Percentiles rank a stretch among this genome's conserved stretches.
These are phyloP conservation scores for Globisporangium iwayamae DNA, from an alignment of 352 stramenopile species.

Conservation along the genomic window DNA sequence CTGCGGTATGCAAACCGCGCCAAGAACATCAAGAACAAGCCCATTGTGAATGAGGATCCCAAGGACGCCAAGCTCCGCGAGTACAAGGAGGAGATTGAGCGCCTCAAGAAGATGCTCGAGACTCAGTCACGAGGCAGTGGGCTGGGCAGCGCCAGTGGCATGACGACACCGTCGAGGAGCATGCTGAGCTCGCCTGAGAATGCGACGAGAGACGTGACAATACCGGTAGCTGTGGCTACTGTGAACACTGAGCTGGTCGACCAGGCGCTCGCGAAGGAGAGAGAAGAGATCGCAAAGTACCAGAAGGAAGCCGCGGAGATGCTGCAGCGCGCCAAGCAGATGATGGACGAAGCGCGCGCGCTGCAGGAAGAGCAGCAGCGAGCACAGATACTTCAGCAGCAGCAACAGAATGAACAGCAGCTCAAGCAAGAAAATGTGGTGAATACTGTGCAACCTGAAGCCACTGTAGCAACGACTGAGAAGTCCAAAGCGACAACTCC, in stretches of 20 bases:
- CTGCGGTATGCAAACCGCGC: conserved; percentile 95
- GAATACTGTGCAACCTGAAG: not conserved
- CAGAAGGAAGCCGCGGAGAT: conserved; percentile 67
- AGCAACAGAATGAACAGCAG: conserved; percentile 6
- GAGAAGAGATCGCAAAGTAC: conserved; percentile 61
- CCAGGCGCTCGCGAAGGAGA: conserved; percentile 33
- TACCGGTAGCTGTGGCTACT: not conserved
- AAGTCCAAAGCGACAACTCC: not conserved
- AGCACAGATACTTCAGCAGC: conserved; percentile 15
- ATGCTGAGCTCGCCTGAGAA: conserved; percentile 8
- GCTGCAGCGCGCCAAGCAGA: conserved; percentile 57
- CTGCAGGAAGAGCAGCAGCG: conserved; percentile 32
- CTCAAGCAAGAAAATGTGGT: not conserved
- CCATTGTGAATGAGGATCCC: conserved; percentile 93
- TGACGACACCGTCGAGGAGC: conserved; percentile 25
- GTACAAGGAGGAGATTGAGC: conserved; percentile 89
- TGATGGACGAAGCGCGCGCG: conserved; percentile 74
- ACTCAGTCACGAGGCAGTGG: conserved; percentile 41
- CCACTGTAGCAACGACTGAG: not conserved
- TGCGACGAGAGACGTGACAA: not conserved
- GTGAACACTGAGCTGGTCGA: conserved; percentile 5
- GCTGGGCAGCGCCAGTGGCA: conserved; percentile 29
- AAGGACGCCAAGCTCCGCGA: conserved; percentile 89
- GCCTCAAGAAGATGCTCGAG: conserved; percentile 77
- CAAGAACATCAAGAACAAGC: conserved; percentile 97